Base-by-base conservation (phyloP, 1,284 basidiomycete species). In the Cystobasidium sp. region DNA sequence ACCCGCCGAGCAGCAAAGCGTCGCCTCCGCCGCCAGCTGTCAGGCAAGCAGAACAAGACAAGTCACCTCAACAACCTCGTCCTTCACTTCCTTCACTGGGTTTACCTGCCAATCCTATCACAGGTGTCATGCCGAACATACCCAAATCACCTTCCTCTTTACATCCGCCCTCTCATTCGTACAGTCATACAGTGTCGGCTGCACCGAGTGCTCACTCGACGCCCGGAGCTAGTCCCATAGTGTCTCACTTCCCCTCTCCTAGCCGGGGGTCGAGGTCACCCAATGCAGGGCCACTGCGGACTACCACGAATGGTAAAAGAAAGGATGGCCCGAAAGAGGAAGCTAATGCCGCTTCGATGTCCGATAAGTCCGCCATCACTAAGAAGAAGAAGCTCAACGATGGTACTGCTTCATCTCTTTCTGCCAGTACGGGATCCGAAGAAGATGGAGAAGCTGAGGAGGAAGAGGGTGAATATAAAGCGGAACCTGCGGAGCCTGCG, bases 181-280 rank as follows among this genome's bases (percentile, higher is more conserved):
- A 3, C 31, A 31, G 53, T 16, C 44, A 44, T 12, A 22, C 18
- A n/a, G 49, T 39, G 6, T 20, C 49, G n/a, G 49, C 58, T 49
- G 18, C 46, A 37, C 47, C 68, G 8, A 43, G 68, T 31, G 24
- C 10, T 16, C 51, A 53, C 10, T 69, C 68, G 8, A 58, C 44
- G 46, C n/a, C 68, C 1, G 61, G 22, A 37, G 49, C 47, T 41
- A 71, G 69, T 31, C 69, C 69, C 2, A 71, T 71, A 20, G 61
- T 71, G 22, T 71, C 69, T 6, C 43, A 46, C 53, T 63, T 71
- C 47, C 49, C 69, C 5, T 55, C 12, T 59, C 43, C 56, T 31
- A n/a, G 12, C 20, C 6, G 56, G 43, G 39, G 0, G 1, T 63
- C 61, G 12, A 63, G 43, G 20, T 47, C 43, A 49, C 44, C 61